Evolutionary conservation across 78 protist genomes (phyloP).

Genomic region (Anaeramoeba flamelloides): DNA sequence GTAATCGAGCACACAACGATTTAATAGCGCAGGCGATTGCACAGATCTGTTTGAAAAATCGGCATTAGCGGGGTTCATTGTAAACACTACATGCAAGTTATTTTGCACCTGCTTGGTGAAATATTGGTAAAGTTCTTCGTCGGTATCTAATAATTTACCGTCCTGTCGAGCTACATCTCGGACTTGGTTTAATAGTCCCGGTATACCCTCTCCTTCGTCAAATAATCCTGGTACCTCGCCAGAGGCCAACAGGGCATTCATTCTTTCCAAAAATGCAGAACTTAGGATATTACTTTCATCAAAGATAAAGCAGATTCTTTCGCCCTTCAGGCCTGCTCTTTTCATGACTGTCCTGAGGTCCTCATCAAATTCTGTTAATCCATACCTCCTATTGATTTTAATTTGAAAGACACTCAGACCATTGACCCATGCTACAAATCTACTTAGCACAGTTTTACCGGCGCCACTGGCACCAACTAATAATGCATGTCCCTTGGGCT

Average conservation of each 20-base stretch:
- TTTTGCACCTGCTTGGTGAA: conserved; percentile 31
- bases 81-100: conserved; percentile 88
- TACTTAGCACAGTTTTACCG: conserved; percentile 69
- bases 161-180: conserved; percentile 6
- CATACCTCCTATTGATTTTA: conserved; percentile 43
- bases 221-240: conserved; percentile 95
- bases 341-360: conserved; percentile 69
- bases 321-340: conserved; percentile 77
- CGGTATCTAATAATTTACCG: conserved; percentile 5
- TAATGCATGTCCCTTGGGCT: conserved; percentile 80
- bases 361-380: conserved; percentile 69
- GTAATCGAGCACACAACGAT: conserved; percentile 90
- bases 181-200: conserved; percentile 36
- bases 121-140: conserved; percentile 17
- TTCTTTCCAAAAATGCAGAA: conserved; percentile 81
- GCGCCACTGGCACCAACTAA: conserved; percentile 75
- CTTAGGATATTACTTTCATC: conserved; percentile 81
- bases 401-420: conserved; percentile 47
- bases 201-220: conserved; percentile 71
- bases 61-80: conserved; percentile 79
- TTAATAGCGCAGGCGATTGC: conserved; percentile 80
- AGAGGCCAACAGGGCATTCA: conserved; percentile 83
- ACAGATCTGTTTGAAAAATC: conserved; percentile 66
- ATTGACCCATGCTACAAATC: conserved; percentile 72
- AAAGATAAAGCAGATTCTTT: conserved; percentile 74